Percentiles rank a stretch among this genome's conserved stretches.
Conservation (phyloP, 2,329 filamentous ascomycete species). For the Paecilomyces sp. region DNA sequence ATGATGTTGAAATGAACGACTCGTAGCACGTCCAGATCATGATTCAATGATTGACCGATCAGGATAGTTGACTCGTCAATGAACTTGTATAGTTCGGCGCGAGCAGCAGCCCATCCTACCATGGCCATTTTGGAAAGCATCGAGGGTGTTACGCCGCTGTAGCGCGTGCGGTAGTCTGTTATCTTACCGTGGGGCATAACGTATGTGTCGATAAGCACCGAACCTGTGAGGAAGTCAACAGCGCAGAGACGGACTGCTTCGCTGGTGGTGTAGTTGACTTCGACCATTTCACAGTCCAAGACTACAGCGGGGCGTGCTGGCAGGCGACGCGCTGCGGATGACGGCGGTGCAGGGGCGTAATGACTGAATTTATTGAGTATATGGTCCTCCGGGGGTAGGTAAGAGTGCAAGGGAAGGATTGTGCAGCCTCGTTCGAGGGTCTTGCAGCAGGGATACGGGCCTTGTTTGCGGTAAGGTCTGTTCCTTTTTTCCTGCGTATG, state of each 20-base stretch:
- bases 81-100: constrained; percentile 33
- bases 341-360: background rate
- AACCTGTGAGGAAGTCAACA: constrained; percentile 42
- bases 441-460: background rate
- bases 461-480: background rate
- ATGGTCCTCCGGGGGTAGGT: background rate
- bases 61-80: constrained; percentile 41
- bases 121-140: constrained; percentile 25
- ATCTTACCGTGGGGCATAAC: constrained; percentile 31
- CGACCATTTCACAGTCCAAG: constrained; percentile 46
- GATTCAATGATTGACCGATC: constrained; percentile 41
- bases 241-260: constrained; percentile 33
- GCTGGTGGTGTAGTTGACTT: constrained; percentile 17
- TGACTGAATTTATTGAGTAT: background rate
- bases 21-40: constrained; percentile 40
- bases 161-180: constrained; percentile 30
- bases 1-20: constrained; percentile 38
- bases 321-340: background rate
- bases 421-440: background rate
- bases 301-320: constrained; percentile 25
- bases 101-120: constrained; percentile 37
- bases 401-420: background rate
- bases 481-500: background rate
- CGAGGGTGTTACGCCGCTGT: constrained; percentile 31
- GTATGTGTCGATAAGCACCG: constrained; percentile 38